These are phyloP conservation scores for Saposhnikovia divaricata DNA, from an alignment of 129 eudicot species.

Conservation along the genomic window DNA sequence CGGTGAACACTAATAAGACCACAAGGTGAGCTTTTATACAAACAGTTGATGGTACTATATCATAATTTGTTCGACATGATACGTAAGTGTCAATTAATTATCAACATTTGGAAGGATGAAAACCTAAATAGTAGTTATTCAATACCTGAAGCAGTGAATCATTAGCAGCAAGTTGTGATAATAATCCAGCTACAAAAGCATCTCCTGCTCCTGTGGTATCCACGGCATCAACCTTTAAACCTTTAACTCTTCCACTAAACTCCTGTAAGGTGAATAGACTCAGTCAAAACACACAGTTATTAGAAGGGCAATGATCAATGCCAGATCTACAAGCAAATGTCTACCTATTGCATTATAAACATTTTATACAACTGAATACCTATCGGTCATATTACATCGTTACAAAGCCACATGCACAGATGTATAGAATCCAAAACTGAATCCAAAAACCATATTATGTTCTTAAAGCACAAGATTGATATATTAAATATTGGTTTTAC, in stretches of 20 bases:
- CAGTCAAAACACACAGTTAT: background rate
- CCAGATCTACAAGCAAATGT: background rate
- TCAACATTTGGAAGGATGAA: background rate
- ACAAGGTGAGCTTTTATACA: background rate
- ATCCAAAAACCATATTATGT: background rate
- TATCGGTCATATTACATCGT: background rate
- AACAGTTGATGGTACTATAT: background rate
- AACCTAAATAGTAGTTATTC: conserved; percentile 6
- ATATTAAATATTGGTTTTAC: conserved; percentile 23
- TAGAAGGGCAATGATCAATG: background rate
- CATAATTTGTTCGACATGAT: background rate
- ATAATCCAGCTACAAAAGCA: conserved; percentile 97
- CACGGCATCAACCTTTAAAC: conserved; percentile 73
- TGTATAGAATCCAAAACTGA: background rate
- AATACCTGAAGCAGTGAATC: conserved; percentile 62
- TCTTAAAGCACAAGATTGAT: background rate
- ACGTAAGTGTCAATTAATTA: background rate
- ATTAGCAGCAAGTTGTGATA: conserved; percentile 76
- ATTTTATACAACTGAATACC: background rate
- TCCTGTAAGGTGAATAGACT: conserved; percentile 38
- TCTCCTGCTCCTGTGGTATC: conserved; percentile 99
- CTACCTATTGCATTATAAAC: no score
- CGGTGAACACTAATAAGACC: background rate
- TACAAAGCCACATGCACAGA: background rate
- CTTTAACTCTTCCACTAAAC: conserved; percentile 80